Evolutionary conservation across 2,329 filamentous ascomycete species (phyloP).

Genomic region (Parasarocladium wereldwijsianum): DNA sequence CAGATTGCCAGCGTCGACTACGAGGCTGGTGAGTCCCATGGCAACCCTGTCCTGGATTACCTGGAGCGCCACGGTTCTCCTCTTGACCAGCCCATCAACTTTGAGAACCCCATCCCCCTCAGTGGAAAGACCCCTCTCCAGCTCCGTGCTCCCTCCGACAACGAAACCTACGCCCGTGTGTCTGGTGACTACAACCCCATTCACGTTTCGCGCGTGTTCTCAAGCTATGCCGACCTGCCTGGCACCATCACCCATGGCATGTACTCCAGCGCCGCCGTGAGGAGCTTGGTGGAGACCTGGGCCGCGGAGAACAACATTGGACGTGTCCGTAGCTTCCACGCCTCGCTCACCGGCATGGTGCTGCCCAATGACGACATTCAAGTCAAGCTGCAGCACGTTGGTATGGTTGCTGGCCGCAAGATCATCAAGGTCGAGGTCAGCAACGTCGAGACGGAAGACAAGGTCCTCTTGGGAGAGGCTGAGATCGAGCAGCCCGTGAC

Average conservation of each 20-base stretch:
- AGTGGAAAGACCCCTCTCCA: conserved; percentile 82
- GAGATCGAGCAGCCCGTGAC: conserved; percentile 97
- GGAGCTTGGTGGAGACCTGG: conserved; percentile 95
- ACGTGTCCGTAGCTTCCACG: conserved; percentile 93
- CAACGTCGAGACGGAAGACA: conserved; percentile 93
- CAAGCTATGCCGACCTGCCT: conserved; percentile 85
- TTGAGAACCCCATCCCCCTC: conserved; percentile 92
- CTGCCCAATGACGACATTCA: conserved; percentile 90
- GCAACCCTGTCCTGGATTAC: conserved; percentile 95
- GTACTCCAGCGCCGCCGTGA: conserved; percentile 95
- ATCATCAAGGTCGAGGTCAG: conserved; percentile 97
- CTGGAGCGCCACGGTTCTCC: conserved; percentile 80
- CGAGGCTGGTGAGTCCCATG: conserved; percentile 77
- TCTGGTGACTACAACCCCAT: conserved; percentile 99
- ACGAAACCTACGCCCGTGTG: conserved; percentile 94
- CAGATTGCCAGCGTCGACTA: conserved; percentile 97
- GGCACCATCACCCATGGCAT: conserved; percentile 98
- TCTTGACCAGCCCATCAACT: conserved; percentile 91
- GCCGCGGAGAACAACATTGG: conserved; percentile 97
- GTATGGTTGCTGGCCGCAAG: conserved; percentile 96
- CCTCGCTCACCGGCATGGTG: conserved; percentile 95
- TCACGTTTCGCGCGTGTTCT: conserved; percentile 93
- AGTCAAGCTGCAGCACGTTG: conserved; percentile 89
- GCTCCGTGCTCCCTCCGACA: conserved; percentile 83
- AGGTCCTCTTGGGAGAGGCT: conserved; percentile 86